Evolutionary conservation across 257 asterid species (phyloP).

Genomic region (Coffea eugenioides): DNA sequence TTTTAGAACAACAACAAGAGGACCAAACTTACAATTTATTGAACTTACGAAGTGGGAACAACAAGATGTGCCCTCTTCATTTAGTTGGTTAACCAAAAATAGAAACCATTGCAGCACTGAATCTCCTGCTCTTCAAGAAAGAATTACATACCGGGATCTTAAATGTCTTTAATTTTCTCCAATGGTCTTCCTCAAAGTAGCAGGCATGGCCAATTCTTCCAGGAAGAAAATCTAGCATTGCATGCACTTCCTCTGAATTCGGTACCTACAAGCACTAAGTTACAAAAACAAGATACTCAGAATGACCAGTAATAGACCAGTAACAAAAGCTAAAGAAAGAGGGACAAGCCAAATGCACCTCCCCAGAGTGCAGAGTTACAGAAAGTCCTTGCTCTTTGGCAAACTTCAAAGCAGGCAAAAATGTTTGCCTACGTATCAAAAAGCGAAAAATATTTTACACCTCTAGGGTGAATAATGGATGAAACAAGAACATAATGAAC

Average conservation of each 20-base stretch:
- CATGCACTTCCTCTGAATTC: constrained; percentile 65
- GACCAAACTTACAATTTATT: neutral
- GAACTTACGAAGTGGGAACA: neutral
- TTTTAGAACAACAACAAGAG: neutral
- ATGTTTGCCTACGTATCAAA: constrained; percentile 55
- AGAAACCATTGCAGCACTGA: neutral
- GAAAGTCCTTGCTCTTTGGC: constrained; percentile 79
- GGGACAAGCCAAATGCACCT: constrained; percentile 61
- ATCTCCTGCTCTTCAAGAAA: constrained; percentile 12
- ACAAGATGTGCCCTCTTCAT: neutral
- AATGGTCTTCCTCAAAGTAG: constrained; percentile 69
- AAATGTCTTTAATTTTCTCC: constrained; percentile 53
- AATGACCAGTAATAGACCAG: constrained; percentile 10
- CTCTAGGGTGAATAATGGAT: constrained; percentile 2
- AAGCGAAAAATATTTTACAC: constrained; percentile 12
- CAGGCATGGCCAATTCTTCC: constrained; percentile 96
- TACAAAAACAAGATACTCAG: constrained; percentile 36
- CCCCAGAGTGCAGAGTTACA: constrained; percentile 91
- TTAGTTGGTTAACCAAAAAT: neutral
- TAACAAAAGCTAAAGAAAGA: constrained; percentile 10
- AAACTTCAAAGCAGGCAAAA: constrained; percentile 76
- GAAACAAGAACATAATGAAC: neutral
- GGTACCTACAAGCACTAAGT: constrained; percentile 84
- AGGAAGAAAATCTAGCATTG: constrained; percentile 84
- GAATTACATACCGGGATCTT: constrained; percentile 60